These are phyloP conservation scores for Astraeus odoratus DNA, from an alignment of 768 basidiomycete species.

Conservation along the genomic window DNA sequence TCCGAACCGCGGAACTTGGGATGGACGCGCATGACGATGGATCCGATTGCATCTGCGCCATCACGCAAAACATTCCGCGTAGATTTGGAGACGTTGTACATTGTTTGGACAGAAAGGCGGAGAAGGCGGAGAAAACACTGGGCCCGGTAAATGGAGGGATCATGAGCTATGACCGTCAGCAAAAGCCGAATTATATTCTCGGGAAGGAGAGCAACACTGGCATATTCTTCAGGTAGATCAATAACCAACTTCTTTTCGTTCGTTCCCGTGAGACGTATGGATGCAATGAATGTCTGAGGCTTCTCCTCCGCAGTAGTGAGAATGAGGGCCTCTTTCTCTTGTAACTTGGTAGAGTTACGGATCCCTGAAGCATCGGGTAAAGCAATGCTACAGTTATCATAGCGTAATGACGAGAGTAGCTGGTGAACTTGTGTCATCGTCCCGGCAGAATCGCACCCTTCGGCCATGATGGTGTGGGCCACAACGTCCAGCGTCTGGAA, in stretches of 20 bases:
- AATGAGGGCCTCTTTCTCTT: slow-evolving; percentile 68
- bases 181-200: slow-evolving; percentile 67
- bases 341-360: slow-evolving; percentile 49
- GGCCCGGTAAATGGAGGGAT: slow-evolving; percentile 57
- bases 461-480: slow-evolving; percentile 45
- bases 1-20: slow-evolving; percentile 41
- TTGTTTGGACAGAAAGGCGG: slow-evolving; percentile 44
- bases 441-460: slow-evolving; percentile 42
- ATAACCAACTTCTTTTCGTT: slow-evolving; percentile 38
- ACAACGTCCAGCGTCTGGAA: slow-evolving; percentile 67
- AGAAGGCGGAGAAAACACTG: slow-evolving; percentile 64
- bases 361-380: slow-evolving; percentile 66
- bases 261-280: slow-evolving; percentile 37
- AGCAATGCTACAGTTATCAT: slow-evolving; percentile 30
- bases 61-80: slow-evolving; percentile 54
- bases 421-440: slow-evolving; percentile 50
- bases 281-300: slow-evolving; percentile 61
- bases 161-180: slow-evolving; percentile 74
- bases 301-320: slow-evolving; percentile 65
- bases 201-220: slow-evolving; percentile 46
- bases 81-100: slow-evolving; percentile 49
- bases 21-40: slow-evolving; percentile 40
- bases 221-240: slow-evolving; percentile 50
- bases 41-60: slow-evolving; percentile 62
- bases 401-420: slow-evolving; percentile 53